phyloP scores from a whole-genome alignment of 129 eudicot genomes.

The Flaveria sonorensis region DNA sequence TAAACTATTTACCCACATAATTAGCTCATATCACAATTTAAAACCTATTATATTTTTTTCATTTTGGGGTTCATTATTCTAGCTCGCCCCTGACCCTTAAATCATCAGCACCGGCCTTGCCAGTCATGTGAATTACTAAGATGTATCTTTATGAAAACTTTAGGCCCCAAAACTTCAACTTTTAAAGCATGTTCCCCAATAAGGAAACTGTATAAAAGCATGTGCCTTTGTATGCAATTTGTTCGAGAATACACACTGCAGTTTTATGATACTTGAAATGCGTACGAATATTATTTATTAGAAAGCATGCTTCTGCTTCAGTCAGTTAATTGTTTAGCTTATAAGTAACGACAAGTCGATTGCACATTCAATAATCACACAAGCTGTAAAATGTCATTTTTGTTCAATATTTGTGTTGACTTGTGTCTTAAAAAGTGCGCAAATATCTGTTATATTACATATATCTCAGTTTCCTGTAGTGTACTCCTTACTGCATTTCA shows the following conservation, averaged over 20 bases:
- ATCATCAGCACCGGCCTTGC: too few relatives aligned
- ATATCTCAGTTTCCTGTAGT: background rate
- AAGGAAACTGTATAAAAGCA: background rate
- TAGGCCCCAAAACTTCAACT: background rate
- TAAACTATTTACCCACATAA: too few relatives aligned
- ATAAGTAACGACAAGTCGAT: background rate
- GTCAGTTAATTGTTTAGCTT: background rate
- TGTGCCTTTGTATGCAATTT: background rate
- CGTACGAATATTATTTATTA: too few relatives aligned
- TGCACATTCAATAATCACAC: background rate
- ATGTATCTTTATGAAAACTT: background rate
- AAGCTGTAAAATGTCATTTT: background rate
- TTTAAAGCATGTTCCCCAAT: background rate
- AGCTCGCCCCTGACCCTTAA: too few relatives aligned
- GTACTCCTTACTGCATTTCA: background rate
- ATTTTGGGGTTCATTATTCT: too few relatives aligned
- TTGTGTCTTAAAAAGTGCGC: background rate
- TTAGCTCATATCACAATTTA: too few relatives aligned
- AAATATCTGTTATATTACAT: background rate
- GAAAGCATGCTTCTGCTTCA: background rate
- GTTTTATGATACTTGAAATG: background rate
- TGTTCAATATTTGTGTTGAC: background rate
- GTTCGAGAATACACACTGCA: background rate
- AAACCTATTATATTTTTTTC: too few relatives aligned
- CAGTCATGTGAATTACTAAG: background rate